These are phyloP conservation scores for Gymnopilus junonius DNA, from an alignment of 768 basidiomycete species.

Conservation along the genomic window DNA sequence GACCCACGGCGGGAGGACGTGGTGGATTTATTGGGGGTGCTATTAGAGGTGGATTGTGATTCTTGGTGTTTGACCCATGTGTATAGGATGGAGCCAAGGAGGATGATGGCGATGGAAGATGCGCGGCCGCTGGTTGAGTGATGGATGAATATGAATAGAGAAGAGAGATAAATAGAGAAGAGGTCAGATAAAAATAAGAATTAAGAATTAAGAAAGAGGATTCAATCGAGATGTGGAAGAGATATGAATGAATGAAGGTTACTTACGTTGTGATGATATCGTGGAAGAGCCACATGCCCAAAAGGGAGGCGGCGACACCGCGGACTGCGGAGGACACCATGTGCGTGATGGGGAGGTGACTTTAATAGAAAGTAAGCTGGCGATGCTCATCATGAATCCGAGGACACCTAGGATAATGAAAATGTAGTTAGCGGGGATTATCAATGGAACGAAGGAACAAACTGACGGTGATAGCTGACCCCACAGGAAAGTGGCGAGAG, in stretches of 20 bases:
- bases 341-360: conserved; percentile 98
- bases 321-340: conserved; percentile 97
- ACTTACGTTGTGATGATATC: conserved; percentile 85
- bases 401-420: conserved; percentile 64
- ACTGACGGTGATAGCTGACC: conserved; percentile 82
- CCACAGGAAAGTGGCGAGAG: conserved; percentile 70
- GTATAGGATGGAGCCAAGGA: conserved; percentile 82
- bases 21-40: conserved; percentile 3
- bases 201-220: no score
- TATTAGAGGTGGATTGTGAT: no score
- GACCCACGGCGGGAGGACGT: conserved; percentile 28
- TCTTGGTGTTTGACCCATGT: conserved; percentile 88
- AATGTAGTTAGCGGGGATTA: not conserved
- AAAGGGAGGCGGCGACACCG: conserved; percentile 88
- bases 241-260: no score
- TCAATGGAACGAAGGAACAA: not conserved
- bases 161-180: no score
- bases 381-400: conserved; percentile 95
- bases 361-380: conserved; percentile 92
- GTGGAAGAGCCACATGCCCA: conserved; percentile 80
- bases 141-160: not conserved
- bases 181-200: no score
- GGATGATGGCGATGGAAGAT: conserved; percentile 80
- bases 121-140: conserved; percentile 72
- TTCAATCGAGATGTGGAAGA: no score